phyloP scores from a whole-genome alignment of 371 early-diverging fungal species.

The Apophysomyces sp. region DNA sequence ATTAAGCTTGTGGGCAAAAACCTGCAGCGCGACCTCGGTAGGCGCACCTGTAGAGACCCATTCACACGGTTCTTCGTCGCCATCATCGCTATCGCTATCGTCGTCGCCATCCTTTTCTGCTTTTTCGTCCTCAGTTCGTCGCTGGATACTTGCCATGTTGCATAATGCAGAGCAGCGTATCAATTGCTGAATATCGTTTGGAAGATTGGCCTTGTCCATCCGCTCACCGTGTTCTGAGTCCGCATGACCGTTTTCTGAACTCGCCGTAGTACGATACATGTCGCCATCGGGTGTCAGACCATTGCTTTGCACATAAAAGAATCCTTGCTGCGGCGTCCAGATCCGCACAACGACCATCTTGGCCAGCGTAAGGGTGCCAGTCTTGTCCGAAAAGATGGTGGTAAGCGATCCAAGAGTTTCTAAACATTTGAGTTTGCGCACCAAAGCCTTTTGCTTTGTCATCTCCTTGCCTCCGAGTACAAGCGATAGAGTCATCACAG shows the following conservation, averaged over 20 bases:
- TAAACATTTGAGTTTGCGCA: constrained; percentile 86
- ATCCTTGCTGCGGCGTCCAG: constrained; percentile 67
- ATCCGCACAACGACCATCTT: constrained; percentile 76
- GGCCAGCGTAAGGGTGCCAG: constrained; percentile 60
- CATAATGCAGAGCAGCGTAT: constrained; percentile 53
- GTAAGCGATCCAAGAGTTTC: constrained; percentile 93
- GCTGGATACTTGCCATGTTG: constrained; percentile 59
- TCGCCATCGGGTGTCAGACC: constrained; percentile 68
- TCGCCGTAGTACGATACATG: constrained; percentile 33
- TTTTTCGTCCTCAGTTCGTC: constrained; percentile 10
- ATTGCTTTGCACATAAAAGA: constrained; percentile 57
- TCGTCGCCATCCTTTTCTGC: background rate
- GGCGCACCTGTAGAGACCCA: constrained; percentile 64
- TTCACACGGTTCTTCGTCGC: constrained; percentile 42
- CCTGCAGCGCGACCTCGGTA: constrained; percentile 76
- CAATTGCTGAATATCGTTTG: constrained; percentile 24
- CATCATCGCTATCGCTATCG: constrained; percentile 1
- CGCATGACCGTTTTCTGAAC: constrained; percentile 6
- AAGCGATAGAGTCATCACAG: constrained; percentile 40
- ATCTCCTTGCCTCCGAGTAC: constrained; percentile 43
- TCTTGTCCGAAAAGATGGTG: constrained; percentile 89
- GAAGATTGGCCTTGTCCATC: constrained; percentile 17
- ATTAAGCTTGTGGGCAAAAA: constrained; percentile 66
- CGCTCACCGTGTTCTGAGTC: constrained; percentile 6
- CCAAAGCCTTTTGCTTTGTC: constrained; percentile 42